phyloP scores from a whole-genome alignment of 1,284 basidiomycete genomes.

The Mycosarcoma mackinlayi region DNA sequence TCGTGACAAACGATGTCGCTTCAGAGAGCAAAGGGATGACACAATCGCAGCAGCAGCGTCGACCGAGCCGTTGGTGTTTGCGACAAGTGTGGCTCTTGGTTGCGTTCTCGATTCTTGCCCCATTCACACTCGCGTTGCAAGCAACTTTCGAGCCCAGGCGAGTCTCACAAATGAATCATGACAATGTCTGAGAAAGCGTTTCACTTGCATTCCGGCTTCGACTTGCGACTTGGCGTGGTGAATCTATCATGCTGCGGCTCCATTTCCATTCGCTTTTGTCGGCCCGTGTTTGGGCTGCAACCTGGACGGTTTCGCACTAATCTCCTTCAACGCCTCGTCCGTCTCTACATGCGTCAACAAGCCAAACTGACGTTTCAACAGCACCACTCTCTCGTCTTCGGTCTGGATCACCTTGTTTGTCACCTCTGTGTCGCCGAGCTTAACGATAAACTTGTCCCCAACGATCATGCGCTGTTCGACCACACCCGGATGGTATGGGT shows the following conservation, averaged over 20 bases:
- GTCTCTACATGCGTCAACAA: constrained; percentile 15
- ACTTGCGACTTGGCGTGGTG: too few species aligned
- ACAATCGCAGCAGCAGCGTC: too few species aligned
- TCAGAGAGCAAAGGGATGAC: too few species aligned
- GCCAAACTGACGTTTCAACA: constrained; percentile 31
- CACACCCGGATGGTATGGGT: constrained; percentile 36
- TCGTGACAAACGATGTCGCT: too few species aligned
- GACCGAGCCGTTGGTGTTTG: too few species aligned
- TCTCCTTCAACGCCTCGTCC: constrained; percentile 20
- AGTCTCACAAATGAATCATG: too few species aligned
- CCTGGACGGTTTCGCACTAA: constrained; percentile 21
- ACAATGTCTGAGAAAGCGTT: too few species aligned
- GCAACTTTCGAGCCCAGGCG: too few species aligned
- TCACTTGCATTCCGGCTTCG: too few species aligned
- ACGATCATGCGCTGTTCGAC: constrained; percentile 38
- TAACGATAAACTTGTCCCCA: constrained; percentile 20
- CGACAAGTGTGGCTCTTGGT: too few species aligned
- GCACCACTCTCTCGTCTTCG: constrained; percentile 28
- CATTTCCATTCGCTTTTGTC: neutral
- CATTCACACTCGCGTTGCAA: too few species aligned
- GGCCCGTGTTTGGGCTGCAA: neutral
- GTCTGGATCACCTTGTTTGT: neutral
- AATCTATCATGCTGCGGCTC: neutral
- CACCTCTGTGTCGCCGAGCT: constrained; percentile 3
- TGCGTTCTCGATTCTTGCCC: too few species aligned